Percentiles rank a stretch among this genome's conserved stretches.
These are phyloP conservation scores for Colletotrichum sp. DNA, from an alignment of 2,329 filamentous ascomycete species.

Conservation along the genomic window DNA sequence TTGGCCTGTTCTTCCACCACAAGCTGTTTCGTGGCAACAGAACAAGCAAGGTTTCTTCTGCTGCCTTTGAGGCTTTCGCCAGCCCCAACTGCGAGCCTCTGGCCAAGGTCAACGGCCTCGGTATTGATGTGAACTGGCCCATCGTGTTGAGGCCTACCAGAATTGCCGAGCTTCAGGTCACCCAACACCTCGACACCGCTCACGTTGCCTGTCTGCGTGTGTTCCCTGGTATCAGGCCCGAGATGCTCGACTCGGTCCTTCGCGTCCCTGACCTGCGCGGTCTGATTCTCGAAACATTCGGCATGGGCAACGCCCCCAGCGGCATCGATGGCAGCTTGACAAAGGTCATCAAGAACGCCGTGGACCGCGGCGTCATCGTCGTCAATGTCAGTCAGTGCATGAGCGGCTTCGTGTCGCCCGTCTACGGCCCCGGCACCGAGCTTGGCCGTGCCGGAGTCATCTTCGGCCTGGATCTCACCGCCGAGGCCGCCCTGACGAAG, in stretches of 20 bases:
- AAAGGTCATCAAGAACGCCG: constrained; percentile 76
- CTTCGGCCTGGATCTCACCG: constrained; percentile 87
- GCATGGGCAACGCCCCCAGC: constrained; percentile 88
- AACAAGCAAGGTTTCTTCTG: constrained; percentile 85
- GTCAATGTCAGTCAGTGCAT: constrained; percentile 93
- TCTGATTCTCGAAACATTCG: constrained; percentile 89
- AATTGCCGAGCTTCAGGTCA: constrained; percentile 76
- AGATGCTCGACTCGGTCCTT: constrained; percentile 88
- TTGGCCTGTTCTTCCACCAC: constrained; percentile 93
- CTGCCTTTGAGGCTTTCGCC: constrained; percentile 85
- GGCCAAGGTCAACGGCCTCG: constrained; percentile 80
- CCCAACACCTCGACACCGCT: constrained; percentile 79
- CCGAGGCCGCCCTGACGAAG: constrained; percentile 90
- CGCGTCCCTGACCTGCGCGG: constrained; percentile 78
- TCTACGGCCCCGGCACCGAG: constrained; percentile 80
- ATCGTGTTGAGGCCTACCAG: constrained; percentile 75
- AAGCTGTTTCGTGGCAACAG: constrained; percentile 88
- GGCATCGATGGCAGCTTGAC: constrained; percentile 81
- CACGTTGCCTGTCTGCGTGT: constrained; percentile 89
- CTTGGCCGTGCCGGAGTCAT: constrained; percentile 86
- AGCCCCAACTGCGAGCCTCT: constrained; percentile 86
- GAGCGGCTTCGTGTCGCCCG: constrained; percentile 75
- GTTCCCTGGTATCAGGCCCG: constrained; percentile 91
- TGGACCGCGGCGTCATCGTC: constrained; percentile 81
- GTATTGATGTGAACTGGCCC: constrained; percentile 82